phyloP scores from a whole-genome alignment of 495 filamentous ascomycete genomes.

The Aspergillus taichungensis region DNA sequence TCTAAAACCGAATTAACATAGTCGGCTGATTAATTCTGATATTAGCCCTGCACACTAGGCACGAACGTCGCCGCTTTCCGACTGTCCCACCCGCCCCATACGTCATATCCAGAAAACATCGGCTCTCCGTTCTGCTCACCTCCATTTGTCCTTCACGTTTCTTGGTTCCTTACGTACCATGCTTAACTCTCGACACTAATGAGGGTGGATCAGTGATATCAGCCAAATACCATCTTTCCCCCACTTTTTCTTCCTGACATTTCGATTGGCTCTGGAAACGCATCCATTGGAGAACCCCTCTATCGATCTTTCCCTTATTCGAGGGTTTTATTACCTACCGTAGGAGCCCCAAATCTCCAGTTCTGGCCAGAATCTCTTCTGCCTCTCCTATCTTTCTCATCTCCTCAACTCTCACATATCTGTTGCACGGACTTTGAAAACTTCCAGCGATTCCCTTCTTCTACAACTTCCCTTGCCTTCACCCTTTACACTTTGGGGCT shows the following conservation, averaged over 20 bases:
- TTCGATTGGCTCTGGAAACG: slow-evolving; percentile 14
- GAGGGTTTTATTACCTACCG: too few relatives aligned
- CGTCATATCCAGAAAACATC: slow-evolving; percentile 20
- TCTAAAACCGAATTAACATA: too few relatives aligned
- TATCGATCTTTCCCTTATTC: too few relatives aligned
- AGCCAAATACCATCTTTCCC: slow-evolving; percentile 11
- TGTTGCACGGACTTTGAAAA: too few relatives aligned
- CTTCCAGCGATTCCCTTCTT: too few relatives aligned
- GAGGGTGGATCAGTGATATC: slow-evolving; percentile 26
- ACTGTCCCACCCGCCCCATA: slow-evolving; percentile 13
- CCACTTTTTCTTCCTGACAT: slow-evolving; percentile 9
- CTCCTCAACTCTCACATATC: background rate
- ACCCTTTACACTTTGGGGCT: too few relatives aligned
- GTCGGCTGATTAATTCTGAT: background rate
- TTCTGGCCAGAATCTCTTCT: slow-evolving; percentile 8
- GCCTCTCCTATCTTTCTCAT: background rate
- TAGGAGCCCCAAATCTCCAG: background rate
- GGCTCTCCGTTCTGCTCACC: slow-evolving; percentile 5
- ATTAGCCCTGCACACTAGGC: slow-evolving; percentile 7
- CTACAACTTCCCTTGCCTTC: too few relatives aligned
- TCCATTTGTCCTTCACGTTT: slow-evolving; percentile 13
- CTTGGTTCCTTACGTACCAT: slow-evolving; percentile 8
- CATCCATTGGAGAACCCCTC: slow-evolving; percentile 2
- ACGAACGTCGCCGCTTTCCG: slow-evolving; percentile 9
- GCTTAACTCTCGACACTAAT: slow-evolving; percentile 9